phyloP scores from a whole-genome alignment of 805 yeast genomes.

The Starmera quercuum region DNA sequence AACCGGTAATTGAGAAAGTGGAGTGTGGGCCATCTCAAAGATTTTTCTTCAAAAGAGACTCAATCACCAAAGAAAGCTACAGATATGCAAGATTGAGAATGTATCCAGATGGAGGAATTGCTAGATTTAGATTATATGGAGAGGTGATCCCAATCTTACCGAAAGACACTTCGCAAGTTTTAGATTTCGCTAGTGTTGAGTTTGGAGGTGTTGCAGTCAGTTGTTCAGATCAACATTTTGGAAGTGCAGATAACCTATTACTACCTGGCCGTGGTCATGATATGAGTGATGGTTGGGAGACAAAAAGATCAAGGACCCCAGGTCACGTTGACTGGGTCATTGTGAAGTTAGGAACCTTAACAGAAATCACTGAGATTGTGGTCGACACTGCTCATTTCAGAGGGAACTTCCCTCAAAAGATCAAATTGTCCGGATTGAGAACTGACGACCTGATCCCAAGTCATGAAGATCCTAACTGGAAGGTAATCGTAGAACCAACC shows the following conservation, averaged over 20 bases:
- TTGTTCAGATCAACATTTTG: slow-evolving; percentile 89
- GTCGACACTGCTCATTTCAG: slow-evolving; percentile 91
- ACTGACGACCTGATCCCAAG: slow-evolving; percentile 29
- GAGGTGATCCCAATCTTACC: slow-evolving; percentile 68
- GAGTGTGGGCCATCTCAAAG: slow-evolving; percentile 89
- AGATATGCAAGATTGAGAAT: slow-evolving; percentile 80
- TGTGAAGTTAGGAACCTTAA: slow-evolving; percentile 63
- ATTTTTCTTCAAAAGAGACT: slow-evolving; percentile 66
- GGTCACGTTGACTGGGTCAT: slow-evolving; percentile 93
- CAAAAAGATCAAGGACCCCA: slow-evolving; percentile 74
- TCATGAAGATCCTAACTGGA: slow-evolving; percentile 48
- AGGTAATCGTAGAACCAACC: slow-evolving; percentile 50
- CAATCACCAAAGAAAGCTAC: slow-evolving; percentile 52
- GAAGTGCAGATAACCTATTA: slow-evolving; percentile 81
- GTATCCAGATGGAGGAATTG: slow-evolving; percentile 99
- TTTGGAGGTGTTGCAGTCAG: slow-evolving; percentile 86
- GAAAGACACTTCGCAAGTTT: slow-evolving; percentile 18
- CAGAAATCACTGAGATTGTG: slow-evolving; percentile 50
- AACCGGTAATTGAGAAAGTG: slow-evolving; percentile 50
- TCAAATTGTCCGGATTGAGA: slow-evolving; percentile 57
- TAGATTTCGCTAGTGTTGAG: slow-evolving; percentile 76
- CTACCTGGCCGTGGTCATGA: slow-evolving; percentile 93
- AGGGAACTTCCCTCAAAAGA: slow-evolving; percentile 88
- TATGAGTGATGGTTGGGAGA: slow-evolving; percentile 99
- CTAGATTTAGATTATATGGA: slow-evolving; percentile 88